A percentile compares a stretch with the other conserved stretches of the same genome.
Conservation (phyloP, 2,329 filamentous ascomycete species). For the Cladosporium sphaerospermum region DNA sequence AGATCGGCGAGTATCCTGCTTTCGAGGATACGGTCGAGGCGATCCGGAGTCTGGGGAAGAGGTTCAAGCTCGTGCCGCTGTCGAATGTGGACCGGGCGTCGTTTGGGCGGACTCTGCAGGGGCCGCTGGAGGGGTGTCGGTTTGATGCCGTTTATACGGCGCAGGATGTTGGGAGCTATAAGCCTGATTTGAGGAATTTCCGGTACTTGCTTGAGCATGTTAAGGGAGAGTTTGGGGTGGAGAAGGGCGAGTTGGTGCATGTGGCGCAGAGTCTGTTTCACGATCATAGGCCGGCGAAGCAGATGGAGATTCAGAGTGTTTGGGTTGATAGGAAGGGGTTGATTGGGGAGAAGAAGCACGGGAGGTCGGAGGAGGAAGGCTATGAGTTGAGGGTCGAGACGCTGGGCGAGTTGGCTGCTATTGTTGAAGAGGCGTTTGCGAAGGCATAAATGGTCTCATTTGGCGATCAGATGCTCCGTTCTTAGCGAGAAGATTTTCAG, state of each 20-base stretch:
- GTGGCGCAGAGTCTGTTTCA: slow-evolving; percentile 62
- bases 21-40: slow-evolving; percentile 54
- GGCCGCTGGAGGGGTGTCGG: slow-evolving; percentile 46
- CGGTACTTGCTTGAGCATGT: slow-evolving; percentile 55
- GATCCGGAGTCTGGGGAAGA: slow-evolving; percentile 42
- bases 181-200: slow-evolving; percentile 61
- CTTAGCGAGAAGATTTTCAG: too few relatives aligned
- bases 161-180: slow-evolving; percentile 65
- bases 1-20: slow-evolving; percentile 49
- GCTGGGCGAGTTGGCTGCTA: slow-evolving; percentile 55
- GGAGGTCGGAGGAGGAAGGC: slow-evolving; percentile 35
- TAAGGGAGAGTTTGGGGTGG: slow-evolving; percentile 49
- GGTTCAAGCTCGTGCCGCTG: slow-evolving; percentile 55
- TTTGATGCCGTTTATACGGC: slow-evolving; percentile 66
- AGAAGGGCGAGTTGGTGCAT: slow-evolving; percentile 55
- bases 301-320: slow-evolving; percentile 53
- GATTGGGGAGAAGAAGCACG: slow-evolving; percentile 42
- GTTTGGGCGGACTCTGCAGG: slow-evolving; percentile 44
- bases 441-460: slow-evolving; percentile 6
- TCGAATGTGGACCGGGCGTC: slow-evolving; percentile 54
- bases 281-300: slow-evolving; percentile 60
- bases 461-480: too few relatives aligned
- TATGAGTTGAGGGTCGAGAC: slow-evolving; percentile 58
- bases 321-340: slow-evolving; percentile 57
- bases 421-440: slow-evolving; percentile 40